These are phyloP conservation scores for Trichoderma gracile DNA, from an alignment of 2,329 filamentous ascomycete species.

Conservation along the genomic window DNA sequence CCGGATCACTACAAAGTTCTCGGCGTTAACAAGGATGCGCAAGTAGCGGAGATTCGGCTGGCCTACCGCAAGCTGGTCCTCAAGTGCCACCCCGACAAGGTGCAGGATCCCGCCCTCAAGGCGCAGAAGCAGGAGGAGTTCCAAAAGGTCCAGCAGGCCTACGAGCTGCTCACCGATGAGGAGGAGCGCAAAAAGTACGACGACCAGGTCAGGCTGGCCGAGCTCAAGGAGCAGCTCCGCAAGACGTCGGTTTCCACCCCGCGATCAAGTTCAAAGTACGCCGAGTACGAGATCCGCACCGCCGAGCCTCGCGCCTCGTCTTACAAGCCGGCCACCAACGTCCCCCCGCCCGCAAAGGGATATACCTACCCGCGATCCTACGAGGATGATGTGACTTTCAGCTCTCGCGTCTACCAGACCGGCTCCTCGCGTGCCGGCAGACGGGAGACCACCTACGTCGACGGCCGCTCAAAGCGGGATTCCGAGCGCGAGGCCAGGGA, in stretches of 20 bases:
- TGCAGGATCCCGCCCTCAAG: constrained; percentile 75
- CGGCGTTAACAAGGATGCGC: constrained; percentile 71
- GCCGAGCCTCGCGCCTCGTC: constrained; percentile 50
- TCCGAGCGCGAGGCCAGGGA: constrained; percentile 42
- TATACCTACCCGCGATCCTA: constrained; percentile 46
- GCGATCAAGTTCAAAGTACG: constrained; percentile 41
- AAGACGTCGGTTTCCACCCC: constrained; percentile 45
- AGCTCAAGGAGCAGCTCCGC: constrained; percentile 59
- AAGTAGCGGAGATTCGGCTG: constrained; percentile 69
- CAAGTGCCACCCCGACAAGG: constrained; percentile 89
- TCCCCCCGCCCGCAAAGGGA: constrained; percentile 36
- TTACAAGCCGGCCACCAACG: constrained; percentile 42
- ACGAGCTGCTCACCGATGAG: constrained; percentile 84
- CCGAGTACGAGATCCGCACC: constrained; percentile 51
- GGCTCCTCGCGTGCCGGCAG: constrained; percentile 40
- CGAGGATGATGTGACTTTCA: constrained; percentile 48
- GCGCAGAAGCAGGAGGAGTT: constrained; percentile 82
- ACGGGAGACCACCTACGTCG: constrained; percentile 51
- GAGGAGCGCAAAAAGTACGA: constrained; percentile 74
- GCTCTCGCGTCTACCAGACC: constrained; percentile 48
- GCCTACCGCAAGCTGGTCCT: constrained; percentile 84
- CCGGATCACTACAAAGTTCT: constrained; percentile 80
- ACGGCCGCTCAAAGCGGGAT: constrained; percentile 48
- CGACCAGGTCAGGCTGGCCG: constrained; percentile 66
- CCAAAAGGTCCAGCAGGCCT: constrained; percentile 88